Base-by-base conservation (phyloP, 2,329 filamentous ascomycete species). In the Fonsecaea pedrosoi region DNA sequence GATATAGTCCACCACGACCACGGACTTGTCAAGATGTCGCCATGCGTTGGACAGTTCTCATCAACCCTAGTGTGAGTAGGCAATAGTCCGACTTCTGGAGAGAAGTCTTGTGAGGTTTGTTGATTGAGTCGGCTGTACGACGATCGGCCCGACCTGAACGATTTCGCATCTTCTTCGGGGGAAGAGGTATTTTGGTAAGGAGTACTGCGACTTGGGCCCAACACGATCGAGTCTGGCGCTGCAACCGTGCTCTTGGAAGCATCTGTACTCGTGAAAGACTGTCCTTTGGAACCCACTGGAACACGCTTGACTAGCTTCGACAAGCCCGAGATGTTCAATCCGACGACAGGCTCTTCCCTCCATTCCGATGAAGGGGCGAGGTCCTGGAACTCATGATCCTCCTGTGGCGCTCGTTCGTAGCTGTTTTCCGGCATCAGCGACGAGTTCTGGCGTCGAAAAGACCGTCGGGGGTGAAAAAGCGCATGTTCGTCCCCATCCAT, bases 41-140 rank as follows among this genome's bases (percentile, higher is more conserved):
- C 5, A 75, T 76, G 74, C 15, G 73, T 77, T 2, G 76, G 77
- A 53, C 77, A 80, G 18, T 71, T 72, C 21, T 67, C 58, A 13
- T 65, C 60, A 34, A 64, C 8, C 30, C 37, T 59, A 2, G 15
- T 55, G 18, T 60, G 58, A 18, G 58, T 48, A n/a, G 37, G 48
- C 18, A 65, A 38, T 9, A 65, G 45, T 18, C 56, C 63, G 9
- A 40, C 38, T 42, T 65, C 55, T 25, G 63, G 21, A 2, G 59
- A 53, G 48, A 54, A 61, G 32, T 61, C 59, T 37, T 61, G 59
- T 3, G 59, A 54, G 59, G 48, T 40, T 21, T 15, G 15, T 53
- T 61, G 59, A 25, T 61, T 40, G 59, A 61, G 59, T 53, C 34
- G 59, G 48, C 59, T 61, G n/a, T 61, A 61, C 12, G 59, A 61